Conservation (phyloP, 148 eudicot genomes). For the Persicaria maculosa region DNA sequence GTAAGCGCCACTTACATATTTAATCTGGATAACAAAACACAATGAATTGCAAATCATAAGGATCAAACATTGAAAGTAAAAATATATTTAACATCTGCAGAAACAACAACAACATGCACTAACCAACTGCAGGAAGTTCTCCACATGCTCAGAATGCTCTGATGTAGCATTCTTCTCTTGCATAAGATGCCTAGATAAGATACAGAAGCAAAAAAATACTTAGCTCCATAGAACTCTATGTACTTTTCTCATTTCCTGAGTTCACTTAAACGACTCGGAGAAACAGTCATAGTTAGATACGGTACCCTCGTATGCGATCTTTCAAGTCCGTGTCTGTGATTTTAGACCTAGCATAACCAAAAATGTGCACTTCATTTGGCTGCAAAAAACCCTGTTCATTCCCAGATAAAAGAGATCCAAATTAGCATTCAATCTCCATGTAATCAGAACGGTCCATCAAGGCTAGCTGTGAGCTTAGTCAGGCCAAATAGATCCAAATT, state of each 20-base stretch:
- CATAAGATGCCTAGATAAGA: constrained; percentile 48
- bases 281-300: background rate
- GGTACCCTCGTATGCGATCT: constrained; percentile 76
- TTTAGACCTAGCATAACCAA: constrained; percentile 94
- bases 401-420: background rate
- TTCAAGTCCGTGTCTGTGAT: constrained; percentile 71
- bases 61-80: background rate
- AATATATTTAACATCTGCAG: background rate
- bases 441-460: background rate
- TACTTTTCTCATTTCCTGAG: background rate
- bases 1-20: constrained; percentile 84
- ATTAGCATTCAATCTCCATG: background rate
- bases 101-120: constrained; percentile 15
- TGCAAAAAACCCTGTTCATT: constrained; percentile 55
- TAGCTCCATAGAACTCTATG: background rate
- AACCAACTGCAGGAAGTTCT: constrained; percentile 70
- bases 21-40: constrained; percentile 39
- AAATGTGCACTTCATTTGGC: constrained; percentile 67
- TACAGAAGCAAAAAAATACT: background rate
- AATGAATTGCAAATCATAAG: background rate
- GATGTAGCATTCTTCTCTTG: constrained; percentile 33
- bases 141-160: constrained; percentile 37
- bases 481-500: too few species aligned
- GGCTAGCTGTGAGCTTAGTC: too few species aligned
- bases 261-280: background rate